Conservation (phyloP, 179 eudicot species). For the Vitellaria paradoxa region DNA sequence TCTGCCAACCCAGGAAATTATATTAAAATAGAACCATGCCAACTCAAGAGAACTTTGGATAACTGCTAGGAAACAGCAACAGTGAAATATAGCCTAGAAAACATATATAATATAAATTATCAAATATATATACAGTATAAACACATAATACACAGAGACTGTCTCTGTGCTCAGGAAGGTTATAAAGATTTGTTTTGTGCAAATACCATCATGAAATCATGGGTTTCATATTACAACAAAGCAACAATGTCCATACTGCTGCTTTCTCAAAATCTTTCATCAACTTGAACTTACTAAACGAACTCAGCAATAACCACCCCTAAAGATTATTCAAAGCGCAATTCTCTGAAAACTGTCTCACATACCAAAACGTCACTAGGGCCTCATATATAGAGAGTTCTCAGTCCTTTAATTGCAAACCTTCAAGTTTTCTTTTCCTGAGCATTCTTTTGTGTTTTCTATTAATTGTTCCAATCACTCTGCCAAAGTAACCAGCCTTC, state of each 20-base stretch:
- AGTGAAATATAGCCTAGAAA: too few relatives aligned
- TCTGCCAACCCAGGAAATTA: conserved; percentile 50
- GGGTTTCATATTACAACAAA: too few relatives aligned
- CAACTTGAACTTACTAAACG: background rate
- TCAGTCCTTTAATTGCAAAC: too few relatives aligned
- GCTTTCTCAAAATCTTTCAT: background rate
- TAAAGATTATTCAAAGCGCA: background rate
- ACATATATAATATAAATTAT: too few relatives aligned
- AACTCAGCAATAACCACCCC: background rate
- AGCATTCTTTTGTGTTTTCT: background rate
- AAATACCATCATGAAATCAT: too few relatives aligned
- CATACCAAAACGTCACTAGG: background rate
- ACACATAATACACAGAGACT: too few relatives aligned
- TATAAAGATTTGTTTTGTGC: too few relatives aligned
- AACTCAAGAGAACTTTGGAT: background rate
- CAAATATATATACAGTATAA: too few relatives aligned
- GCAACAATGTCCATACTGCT: too few relatives aligned
- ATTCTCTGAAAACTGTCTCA: background rate
- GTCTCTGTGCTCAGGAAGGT: too few relatives aligned
- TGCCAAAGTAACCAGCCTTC: background rate
- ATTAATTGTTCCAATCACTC: background rate
- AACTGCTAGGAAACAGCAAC: too few relatives aligned
- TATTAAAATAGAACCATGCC: background rate
- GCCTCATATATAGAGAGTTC: background rate
- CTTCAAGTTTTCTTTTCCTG: background rate